These are phyloP conservation scores for Arabidopsis lyrata DNA, from an alignment of 441 rosid genomes.

Conservation along the genomic window DNA sequence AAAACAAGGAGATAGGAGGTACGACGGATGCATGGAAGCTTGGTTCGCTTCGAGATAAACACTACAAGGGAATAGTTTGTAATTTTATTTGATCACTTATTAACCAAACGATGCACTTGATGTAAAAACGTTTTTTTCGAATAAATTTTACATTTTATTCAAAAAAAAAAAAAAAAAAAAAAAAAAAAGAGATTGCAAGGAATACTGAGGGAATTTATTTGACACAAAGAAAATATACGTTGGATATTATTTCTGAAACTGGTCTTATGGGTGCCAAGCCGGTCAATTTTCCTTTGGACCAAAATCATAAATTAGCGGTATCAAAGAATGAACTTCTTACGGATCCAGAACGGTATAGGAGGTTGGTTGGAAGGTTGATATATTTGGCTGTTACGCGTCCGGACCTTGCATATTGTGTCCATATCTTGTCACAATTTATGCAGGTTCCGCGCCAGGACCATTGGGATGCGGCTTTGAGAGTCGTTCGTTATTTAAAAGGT, in stretches of 20 bases:
- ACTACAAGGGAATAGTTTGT: too few species aligned
- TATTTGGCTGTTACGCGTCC: not conserved
- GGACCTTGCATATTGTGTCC: not conserved
- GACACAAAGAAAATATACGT: not conserved
- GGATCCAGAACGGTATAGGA: not conserved
- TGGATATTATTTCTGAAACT: not conserved
- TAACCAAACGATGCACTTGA: too few species aligned
- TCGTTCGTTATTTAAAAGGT: not conserved
- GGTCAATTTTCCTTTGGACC: not conserved
- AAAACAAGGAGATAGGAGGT: too few species aligned
- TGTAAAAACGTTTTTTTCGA: too few species aligned
- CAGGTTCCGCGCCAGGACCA: not conserved
- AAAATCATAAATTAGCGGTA: not conserved
- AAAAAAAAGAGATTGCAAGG: not conserved
- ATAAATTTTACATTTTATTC: too few species aligned
- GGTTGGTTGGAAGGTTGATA: not conserved
- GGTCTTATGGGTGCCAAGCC: not conserved
- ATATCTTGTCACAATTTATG: not conserved
- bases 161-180: too few species aligned
- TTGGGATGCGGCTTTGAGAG: not conserved
- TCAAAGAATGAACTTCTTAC: not conserved
- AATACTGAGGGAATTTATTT: not conserved
- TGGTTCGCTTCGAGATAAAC: too few species aligned
- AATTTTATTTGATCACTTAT: too few species aligned
- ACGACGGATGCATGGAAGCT: too few species aligned